These are phyloP conservation scores for Aspergillus hancockii DNA, from an alignment of 495 filamentous ascomycete genomes.

Conservation along the genomic window DNA sequence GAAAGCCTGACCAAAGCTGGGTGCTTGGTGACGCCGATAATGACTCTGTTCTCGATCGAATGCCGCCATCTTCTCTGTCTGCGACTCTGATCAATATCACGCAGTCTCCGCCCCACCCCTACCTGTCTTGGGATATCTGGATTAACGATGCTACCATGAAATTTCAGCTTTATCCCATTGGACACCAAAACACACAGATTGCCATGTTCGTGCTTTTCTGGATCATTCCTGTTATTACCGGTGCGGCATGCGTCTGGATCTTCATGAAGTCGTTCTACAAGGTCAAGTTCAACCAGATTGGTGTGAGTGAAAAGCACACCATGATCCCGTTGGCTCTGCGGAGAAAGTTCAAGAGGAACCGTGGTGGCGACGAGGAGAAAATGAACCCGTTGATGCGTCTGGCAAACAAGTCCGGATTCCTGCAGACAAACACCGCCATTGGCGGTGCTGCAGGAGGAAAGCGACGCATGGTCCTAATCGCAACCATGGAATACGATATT, in stretches of 20 bases:
- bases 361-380: constrained; percentile 21
- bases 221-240: constrained; percentile 55
- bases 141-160: constrained; percentile 56
- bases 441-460: constrained; percentile 39
- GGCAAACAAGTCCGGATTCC: constrained; percentile 42
- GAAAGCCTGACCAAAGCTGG: constrained; percentile 59
- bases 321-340: constrained; percentile 35
- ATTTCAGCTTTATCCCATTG: constrained; percentile 55
- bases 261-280: constrained; percentile 69
- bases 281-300: constrained; percentile 69
- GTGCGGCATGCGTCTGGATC: constrained; percentile 49
- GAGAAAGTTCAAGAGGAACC: constrained; percentile 25
- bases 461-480: constrained; percentile 61
- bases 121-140: constrained; percentile 56
- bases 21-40: constrained; percentile 62
- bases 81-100: constrained; percentile 63
- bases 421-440: constrained; percentile 44
- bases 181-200: constrained; percentile 56
- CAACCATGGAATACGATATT: constrained; percentile 73
- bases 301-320: constrained; percentile 50
- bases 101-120: constrained; percentile 49
- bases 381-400: constrained; percentile 31
- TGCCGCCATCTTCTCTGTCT: constrained; percentile 59
- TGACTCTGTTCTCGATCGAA: constrained; percentile 61
- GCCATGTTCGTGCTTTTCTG: constrained; percentile 56